These are phyloP conservation scores for Oryza coarctata DNA, from an alignment of 176 grass and related monocot genomes.

Conservation along the genomic window DNA sequence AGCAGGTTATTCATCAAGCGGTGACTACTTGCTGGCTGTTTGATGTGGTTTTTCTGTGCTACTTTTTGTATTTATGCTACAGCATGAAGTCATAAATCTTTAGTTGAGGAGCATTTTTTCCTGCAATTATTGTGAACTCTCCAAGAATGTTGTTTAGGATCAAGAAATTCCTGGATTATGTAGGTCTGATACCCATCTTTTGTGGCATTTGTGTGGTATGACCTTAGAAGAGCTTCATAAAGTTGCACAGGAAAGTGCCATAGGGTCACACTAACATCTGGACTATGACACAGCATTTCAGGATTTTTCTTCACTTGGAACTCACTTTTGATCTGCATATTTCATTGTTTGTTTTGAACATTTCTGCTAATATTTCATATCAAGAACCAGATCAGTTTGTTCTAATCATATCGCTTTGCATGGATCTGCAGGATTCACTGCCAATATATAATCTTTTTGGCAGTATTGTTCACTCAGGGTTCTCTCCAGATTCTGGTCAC, in stretches of 20 bases:
- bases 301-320: constrained; percentile 14
- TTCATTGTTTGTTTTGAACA: neutral
- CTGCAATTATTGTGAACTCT: constrained; percentile 20
- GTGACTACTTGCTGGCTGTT: constrained; percentile 11
- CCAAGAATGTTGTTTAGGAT: constrained; percentile 13
- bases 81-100: neutral
- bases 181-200: constrained; percentile 13
- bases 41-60: neutral
- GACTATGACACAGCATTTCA: constrained; percentile 4
- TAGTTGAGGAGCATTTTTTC: constrained; percentile 9
- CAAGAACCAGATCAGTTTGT: neutral
- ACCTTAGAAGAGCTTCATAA: neutral
- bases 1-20: neutral
- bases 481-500: constrained; percentile 88
- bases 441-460: constrained; percentile 86
- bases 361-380: constrained; percentile 1
- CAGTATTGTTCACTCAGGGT: constrained; percentile 85
- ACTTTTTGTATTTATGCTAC: neutral
- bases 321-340: constrained; percentile 3
- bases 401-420: constrained; percentile 37
- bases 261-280: too few species aligned
- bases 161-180: constrained; percentile 6
- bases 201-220: neutral
- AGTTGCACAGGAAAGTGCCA: neutral
- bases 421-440: constrained; percentile 61